These are phyloP conservation scores for Ganoderma boninense DNA, from an alignment of 1,284 basidiomycete species.

Conservation along the genomic window DNA sequence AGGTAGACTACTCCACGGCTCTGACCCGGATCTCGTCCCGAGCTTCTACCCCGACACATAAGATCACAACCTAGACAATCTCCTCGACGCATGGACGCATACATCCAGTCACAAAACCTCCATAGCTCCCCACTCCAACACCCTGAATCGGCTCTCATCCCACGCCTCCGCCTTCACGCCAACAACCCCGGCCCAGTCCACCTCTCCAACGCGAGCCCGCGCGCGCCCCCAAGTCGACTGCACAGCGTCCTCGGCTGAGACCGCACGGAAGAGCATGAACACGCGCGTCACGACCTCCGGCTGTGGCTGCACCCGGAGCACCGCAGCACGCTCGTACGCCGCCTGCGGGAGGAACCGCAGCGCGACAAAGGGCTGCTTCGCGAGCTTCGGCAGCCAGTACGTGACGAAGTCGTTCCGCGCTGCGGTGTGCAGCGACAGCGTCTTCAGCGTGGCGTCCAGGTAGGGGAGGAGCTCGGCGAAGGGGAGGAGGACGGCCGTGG, in stretches of 20 bases:
- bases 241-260: slow-evolving; percentile 36
- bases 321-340: slow-evolving; percentile 49
- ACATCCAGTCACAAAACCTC: slow-evolving; percentile 34
- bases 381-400: slow-evolving; percentile 51
- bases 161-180: slow-evolving; percentile 35
- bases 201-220: slow-evolving; percentile 22
- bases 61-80: no score
- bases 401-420: slow-evolving; percentile 55
- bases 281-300: slow-evolving; percentile 54
- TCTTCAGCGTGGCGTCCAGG: slow-evolving; percentile 44
- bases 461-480: slow-evolving; percentile 41
- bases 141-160: slow-evolving; percentile 40
- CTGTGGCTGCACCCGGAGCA: slow-evolving; percentile 45
- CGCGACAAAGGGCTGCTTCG: slow-evolving; percentile 50
- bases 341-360: slow-evolving; percentile 55
- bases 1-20: no score
- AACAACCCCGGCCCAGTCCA: slow-evolving; percentile 36
- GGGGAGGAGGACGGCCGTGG: slow-evolving; percentile 39
- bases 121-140: slow-evolving; percentile 51
- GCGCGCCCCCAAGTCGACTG: slow-evolving; percentile 33
- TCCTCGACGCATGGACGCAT: neutral
- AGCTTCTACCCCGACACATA: no score
- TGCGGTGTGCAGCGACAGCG: slow-evolving; percentile 49
- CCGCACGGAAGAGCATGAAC: slow-evolving; percentile 56
- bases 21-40: no score